Base-by-base conservation (phyloP, 805 yeast species). In the Candida silvatica region DNA sequence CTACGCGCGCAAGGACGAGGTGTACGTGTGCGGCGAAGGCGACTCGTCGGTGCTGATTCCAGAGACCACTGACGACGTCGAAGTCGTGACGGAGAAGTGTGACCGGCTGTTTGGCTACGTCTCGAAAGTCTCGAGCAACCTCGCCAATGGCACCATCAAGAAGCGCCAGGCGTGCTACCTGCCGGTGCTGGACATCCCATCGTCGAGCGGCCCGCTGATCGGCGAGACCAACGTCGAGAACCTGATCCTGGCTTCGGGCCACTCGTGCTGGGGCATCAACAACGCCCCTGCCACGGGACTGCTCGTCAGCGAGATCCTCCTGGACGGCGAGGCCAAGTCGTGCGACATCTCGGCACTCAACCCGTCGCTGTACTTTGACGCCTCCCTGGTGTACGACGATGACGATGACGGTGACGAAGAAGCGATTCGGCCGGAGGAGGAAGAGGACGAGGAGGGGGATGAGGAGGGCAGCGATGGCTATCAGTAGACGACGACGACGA, bases 231-330 rank as follows among this genome's bases (percentile, higher is more conserved):
- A 87, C 49, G 94, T 88, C 6, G 74, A 71, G 17, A 77, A 79
- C 40, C 62, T 90, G 41, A 82, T 64, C 47, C 57, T 90, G 37
- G 95, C 96, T 2, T 74, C 90, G 12, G 98, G 97, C 0, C 98
- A 90, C 58, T 82, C 95, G 12, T 92, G 97, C 61, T 90, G 98
- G 98, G 98, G 98, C 17, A 92, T 90, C 43, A 92, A 90, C 61
- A 90, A 92, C 58, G 96, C 96, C 0, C 97, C 97, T 1, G 97
- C 83, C 4, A 88, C 97, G 0, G 98, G 98, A n/a, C 77, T 85
- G 51, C 69, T 92, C 26, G 71, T 90, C 78, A 77, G 95, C 43
- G 97, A 90, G 59, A 50, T 90, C 36, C 57, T 90, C 31, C 57
- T 90, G 30, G 97, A 90, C 34, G 97, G 97, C 9, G 75, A 73